These are phyloP conservation scores for Plenodomus biglobosus DNA, from an alignment of 2,329 filamentous ascomycete genomes.

Conservation along the genomic window DNA sequence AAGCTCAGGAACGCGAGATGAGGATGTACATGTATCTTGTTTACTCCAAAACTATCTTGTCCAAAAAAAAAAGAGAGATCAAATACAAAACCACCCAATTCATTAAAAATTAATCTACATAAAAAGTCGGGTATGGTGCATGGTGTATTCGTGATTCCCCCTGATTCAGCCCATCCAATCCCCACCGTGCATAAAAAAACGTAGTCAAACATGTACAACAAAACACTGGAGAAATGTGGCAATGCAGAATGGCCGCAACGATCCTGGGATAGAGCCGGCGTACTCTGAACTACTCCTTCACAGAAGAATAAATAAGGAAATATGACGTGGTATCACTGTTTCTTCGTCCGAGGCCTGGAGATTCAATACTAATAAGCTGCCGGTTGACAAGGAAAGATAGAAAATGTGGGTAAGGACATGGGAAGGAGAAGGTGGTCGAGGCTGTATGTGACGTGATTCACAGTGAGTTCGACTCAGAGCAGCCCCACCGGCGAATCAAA, in stretches of 20 bases:
- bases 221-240: too few relatives aligned
- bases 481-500: conserved; percentile 7
- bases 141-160: not conserved
- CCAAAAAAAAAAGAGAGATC: too few relatives aligned
- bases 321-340: not conserved
- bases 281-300: too few relatives aligned
- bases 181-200: not conserved
- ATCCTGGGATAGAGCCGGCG: not conserved
- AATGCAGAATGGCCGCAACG: too few relatives aligned
- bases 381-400: not conserved
- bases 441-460: not conserved
- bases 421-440: not conserved
- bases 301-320: not conserved
- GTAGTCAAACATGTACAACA: not conserved
- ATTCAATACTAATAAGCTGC: not conserved
- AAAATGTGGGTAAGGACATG: not conserved
- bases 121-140: not conserved
- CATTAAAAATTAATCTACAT: not conserved
- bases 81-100: not conserved
- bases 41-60: too few relatives aligned
- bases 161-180: not conserved
- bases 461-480: conserved; percentile 4
- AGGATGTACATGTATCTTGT: too few relatives aligned
- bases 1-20: too few relatives aligned
- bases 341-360: not conserved